Conservation (phyloP, 352 stramenopile species). For the Pseudoperonospora humuli region DNA sequence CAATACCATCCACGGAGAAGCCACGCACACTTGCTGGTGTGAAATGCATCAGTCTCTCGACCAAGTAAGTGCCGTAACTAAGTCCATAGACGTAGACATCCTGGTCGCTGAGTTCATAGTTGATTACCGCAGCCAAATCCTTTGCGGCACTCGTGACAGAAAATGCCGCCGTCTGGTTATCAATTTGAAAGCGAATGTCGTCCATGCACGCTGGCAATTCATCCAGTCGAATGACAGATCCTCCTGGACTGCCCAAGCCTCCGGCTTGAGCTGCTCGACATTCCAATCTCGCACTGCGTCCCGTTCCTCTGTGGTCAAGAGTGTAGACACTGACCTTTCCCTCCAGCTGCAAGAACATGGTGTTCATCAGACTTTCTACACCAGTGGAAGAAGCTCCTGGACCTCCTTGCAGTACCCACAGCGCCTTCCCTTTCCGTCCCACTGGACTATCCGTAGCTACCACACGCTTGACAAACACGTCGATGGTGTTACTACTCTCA, state of each 20-base stretch:
- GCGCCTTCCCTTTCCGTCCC: conserved; percentile 25
- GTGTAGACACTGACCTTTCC: conserved; percentile 53
- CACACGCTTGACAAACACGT: conserved; percentile 54
- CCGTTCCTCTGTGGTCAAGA: conserved; percentile 60
- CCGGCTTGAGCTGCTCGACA: conserved; percentile 44
- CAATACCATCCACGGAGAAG: conserved; percentile 58
- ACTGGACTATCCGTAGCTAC: conserved; percentile 8
- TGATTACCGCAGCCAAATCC: conserved; percentile 49
- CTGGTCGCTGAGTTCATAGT: conserved; percentile 33
- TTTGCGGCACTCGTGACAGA: conserved; percentile 68
- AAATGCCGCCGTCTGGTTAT: conserved; percentile 61
- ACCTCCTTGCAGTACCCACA: conserved; percentile 68
- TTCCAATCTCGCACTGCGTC: conserved; percentile 44
- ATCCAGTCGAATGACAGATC: conserved; percentile 37
- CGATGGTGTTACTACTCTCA: conserved; percentile 40
- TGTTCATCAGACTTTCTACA: conserved; percentile 57
- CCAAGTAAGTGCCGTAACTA: conserved; percentile 70
- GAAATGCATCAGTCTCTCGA: conserved; percentile 56
- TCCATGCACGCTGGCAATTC: conserved; percentile 63
- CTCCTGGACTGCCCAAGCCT: conserved; percentile 42
- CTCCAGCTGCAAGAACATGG: conserved; percentile 44
- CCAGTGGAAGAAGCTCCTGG: conserved; percentile 62
- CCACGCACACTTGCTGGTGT: conserved; percentile 34
- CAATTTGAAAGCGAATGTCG: conserved; percentile 63
- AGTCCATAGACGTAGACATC: conserved; percentile 69